Conservation (phyloP, 2,329 filamentous ascomycete species). For the Magnaporthiopsis poae region DNA sequence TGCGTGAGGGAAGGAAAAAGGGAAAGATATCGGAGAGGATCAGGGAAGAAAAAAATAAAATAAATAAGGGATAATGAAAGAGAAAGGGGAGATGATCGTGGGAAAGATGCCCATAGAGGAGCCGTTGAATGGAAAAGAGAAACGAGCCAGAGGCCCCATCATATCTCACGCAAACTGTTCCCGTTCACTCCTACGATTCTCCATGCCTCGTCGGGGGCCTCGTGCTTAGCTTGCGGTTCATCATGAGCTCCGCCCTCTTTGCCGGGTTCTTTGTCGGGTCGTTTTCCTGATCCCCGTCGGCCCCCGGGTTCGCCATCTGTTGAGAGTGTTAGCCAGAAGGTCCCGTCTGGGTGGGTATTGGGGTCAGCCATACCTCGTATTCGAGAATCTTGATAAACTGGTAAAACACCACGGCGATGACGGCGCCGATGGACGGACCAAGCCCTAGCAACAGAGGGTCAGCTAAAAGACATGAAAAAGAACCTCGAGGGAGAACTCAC, state of each 20-base stretch:
- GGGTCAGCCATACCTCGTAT: conserved; percentile 27
- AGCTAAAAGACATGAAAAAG: conserved; percentile 12
- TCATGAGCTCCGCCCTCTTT: conserved; percentile 22
- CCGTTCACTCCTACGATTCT: background rate
- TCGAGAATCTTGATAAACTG: conserved; percentile 40
- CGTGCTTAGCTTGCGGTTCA: conserved; percentile 6
- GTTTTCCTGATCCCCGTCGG: conserved; percentile 33
- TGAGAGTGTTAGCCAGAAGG: background rate
- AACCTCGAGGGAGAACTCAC: conserved; percentile 12
- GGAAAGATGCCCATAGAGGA: background rate
- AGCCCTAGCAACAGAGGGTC: conserved; percentile 25
- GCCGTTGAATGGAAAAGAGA: background rate
- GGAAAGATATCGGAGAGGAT: background rate
- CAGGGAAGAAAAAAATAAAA: no score
- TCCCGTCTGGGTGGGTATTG: background rate
- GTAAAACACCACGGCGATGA: conserved; percentile 41
- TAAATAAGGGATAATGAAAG: background rate
- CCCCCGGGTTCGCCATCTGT: conserved; percentile 36
- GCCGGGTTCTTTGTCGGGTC: conserved; percentile 35
- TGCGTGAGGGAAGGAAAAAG: no score
- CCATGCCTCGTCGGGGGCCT: background rate
- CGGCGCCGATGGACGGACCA: conserved; percentile 39
- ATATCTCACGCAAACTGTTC: conserved; percentile 8
- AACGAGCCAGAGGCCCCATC: background rate
- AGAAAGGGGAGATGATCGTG: background rate